Evolutionary conservation across 805 yeast species (phyloP).

Genomic region (Saturnispora diversa): DNA sequence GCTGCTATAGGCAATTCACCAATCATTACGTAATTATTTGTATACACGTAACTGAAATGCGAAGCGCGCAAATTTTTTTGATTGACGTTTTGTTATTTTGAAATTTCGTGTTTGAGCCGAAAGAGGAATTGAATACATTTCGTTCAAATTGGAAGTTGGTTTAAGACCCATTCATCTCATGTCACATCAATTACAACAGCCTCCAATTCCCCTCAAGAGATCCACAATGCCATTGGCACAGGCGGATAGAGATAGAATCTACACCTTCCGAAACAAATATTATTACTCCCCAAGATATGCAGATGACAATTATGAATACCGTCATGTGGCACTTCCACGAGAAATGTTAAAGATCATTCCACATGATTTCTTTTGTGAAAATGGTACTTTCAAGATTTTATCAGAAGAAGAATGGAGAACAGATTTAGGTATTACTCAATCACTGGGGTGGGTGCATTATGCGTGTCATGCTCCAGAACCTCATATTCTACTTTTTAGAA

Average conservation of each 20-base stretch:
- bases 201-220: constrained; percentile 2
- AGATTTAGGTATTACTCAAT: constrained; percentile 94
- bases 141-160: too few relatives aligned
- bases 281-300: constrained; percentile 91
- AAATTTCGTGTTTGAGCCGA: too few relatives aligned
- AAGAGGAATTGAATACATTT: too few relatives aligned
- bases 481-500: constrained; percentile 81
- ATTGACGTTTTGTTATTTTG: too few relatives aligned
- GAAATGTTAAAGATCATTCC: constrained; percentile 93
- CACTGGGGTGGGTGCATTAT: constrained; percentile 95
- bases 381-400: constrained; percentile 85
- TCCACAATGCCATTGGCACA: constrained; percentile 64
- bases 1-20: constrained; percentile 52
- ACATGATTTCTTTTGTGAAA: constrained; percentile 86
- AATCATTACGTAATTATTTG: constrained; percentile 38
- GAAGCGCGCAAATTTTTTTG: too few relatives aligned
- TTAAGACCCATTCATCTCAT: constrained; percentile 64
- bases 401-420: constrained; percentile 94
- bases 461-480: constrained; percentile 99
- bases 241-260: constrained; percentile 74
- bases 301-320: constrained; percentile 85
- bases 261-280: constrained; percentile 87
- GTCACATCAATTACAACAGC: constrained; percentile 2
- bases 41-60: too few relatives aligned
- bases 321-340: constrained; percentile 96